Base-by-base conservation (phyloP, 2,329 filamentous ascomycete genomes). In the Volutella citrinella region DNA sequence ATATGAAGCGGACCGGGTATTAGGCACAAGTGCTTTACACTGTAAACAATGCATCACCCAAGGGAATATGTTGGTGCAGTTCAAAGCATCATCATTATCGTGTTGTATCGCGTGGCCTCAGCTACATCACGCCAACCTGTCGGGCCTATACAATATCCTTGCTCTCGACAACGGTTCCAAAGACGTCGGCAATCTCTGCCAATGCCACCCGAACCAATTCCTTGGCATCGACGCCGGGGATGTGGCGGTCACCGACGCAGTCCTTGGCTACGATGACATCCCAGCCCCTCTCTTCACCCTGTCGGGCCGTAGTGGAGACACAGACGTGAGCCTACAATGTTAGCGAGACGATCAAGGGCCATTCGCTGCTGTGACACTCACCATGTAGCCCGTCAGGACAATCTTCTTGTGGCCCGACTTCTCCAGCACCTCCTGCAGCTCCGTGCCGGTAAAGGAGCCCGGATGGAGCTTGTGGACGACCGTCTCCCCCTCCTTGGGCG, bases 181-280 rank as follows among this genome's bases (percentile, higher is more conserved):
- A 82, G 2, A 66, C 72, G 68, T 85, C 81, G 0, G 51, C 76
- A 52, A 85, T 59, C 57, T 84, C 80, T 6, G 66, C 64, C 45
- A 85, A 56, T 3, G 66, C 66, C 40, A 74, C 69, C 55, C 60
- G 54, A 1, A 61, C 58, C 15, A 83, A 51, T 35, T 80, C 69
- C 10, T 70, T 68, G 0, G 74, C 79, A 6, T 64, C 62, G 1
- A 70, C 73, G 2, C 80, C 80, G 1, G 81, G 81, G 27, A 85
- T 82, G 52, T 84, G 70, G 8, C 82, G 59, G 55, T 84, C 80
- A 0, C 82, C 81, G 22, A 86, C 72, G 0, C 68, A 79, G 52
- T 84, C 82, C 46, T 73, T 65, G 0, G 70, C 74, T 15, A 85
- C 52, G 2, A 84, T 35, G 16, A 84, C 72, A 51, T 86, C 79